phyloP scores from a whole-genome alignment of 23 red algal species.

The Agarophyton chilense region DNA sequence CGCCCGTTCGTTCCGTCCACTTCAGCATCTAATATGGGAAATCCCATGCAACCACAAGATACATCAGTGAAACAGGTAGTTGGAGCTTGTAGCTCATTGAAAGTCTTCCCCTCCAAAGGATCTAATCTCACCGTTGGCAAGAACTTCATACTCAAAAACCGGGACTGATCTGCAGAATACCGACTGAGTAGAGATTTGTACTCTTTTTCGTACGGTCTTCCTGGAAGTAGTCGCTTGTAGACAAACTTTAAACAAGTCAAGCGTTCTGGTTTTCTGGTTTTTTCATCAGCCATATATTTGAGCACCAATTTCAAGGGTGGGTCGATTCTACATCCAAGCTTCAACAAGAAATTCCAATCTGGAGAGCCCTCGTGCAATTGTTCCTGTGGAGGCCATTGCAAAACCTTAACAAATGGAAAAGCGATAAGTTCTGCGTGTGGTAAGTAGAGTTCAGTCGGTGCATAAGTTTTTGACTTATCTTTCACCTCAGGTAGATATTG shows the following conservation, averaged over 20 bases:
- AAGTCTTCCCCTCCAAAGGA: constrained; percentile 10
- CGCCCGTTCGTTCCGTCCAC: background rate
- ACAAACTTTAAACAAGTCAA: constrained; percentile 17
- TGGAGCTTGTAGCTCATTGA: constrained; percentile 37
- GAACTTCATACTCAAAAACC: constrained; percentile 21
- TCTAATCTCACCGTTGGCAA: constrained; percentile 31
- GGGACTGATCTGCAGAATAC: background rate
- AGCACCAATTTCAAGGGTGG: constrained; percentile 24
- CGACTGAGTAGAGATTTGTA: constrained; percentile 11
- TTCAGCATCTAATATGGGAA: constrained; percentile 51
- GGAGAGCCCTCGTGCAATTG: constrained; percentile 8
- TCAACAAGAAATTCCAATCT: constrained; percentile 41
- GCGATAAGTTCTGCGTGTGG: constrained; percentile 33
- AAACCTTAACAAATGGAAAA: constrained; percentile 56
- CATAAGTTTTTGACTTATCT: constrained; percentile 56
- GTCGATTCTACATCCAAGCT: constrained; percentile 34
- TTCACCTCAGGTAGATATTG: constrained; percentile 41
- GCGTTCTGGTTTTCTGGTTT: background rate
- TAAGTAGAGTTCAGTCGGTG: constrained; percentile 56
- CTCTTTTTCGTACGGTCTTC: background rate
- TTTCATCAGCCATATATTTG: constrained; percentile 31
- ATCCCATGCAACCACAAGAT: constrained; percentile 40
- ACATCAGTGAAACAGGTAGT: constrained; percentile 36
- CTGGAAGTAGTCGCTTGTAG: constrained; percentile 32
- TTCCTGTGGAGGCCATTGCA: constrained; percentile 53